phyloP scores from a whole-genome alignment of 2,329 filamentous ascomycete genomes.

The Trichoderma hamatum region DNA sequence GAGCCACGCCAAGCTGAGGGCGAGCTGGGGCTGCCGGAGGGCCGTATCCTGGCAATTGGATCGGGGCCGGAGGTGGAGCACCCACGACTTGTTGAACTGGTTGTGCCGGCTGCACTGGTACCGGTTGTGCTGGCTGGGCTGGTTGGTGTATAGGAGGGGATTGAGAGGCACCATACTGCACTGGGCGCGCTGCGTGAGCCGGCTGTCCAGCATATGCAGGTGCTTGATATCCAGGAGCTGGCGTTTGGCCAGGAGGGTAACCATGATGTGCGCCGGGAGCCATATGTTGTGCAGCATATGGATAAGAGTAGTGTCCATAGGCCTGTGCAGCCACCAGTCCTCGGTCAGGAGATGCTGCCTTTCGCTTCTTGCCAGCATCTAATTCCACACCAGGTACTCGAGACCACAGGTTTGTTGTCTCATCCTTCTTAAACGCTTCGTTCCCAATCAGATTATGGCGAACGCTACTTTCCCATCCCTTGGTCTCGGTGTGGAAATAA shows the following conservation, averaged over 20 bases:
- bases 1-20: conserved; percentile 38
- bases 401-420: conserved; percentile 59
- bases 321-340: conserved; percentile 44
- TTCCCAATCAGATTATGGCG: conserved; percentile 66
- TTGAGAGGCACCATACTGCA: conserved; percentile 38
- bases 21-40: conserved; percentile 43
- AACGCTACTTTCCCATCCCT: conserved; percentile 69
- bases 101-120: neutral
- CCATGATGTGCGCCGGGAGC: conserved; percentile 37
- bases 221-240: conserved; percentile 41
- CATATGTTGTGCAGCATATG: conserved; percentile 43
- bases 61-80: conserved; percentile 40
- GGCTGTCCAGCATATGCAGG: conserved; percentile 40
- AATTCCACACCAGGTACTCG: conserved; percentile 61
- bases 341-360: conserved; percentile 57
- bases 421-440: conserved; percentile 62
- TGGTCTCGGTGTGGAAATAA: conserved; percentile 62
- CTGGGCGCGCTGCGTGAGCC: conserved; percentile 36
- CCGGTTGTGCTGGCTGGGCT: conserved; percentile 25
- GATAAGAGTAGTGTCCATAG: conserved; percentile 43
- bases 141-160: conserved; percentile 35
- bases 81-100: conserved; percentile 26
- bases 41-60: conserved; percentile 42
- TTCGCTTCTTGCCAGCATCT: conserved; percentile 64
- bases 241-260: conserved; percentile 42